phyloP scores from a whole-genome alignment of 2,329 filamentous ascomycete species.

The Diaporthe helianthi region DNA sequence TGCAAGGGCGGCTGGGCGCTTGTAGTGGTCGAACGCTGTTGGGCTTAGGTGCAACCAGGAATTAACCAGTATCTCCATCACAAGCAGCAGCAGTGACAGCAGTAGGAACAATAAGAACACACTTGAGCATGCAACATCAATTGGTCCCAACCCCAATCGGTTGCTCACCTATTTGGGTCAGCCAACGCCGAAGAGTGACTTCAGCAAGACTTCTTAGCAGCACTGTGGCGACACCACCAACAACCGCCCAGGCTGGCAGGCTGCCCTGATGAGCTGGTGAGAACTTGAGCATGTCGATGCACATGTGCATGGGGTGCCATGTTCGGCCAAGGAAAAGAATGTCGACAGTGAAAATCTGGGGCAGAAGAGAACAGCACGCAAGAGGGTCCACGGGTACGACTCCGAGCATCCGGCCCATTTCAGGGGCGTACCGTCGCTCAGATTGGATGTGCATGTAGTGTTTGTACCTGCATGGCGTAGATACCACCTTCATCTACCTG shows the following conservation, averaged over 20 bases:
- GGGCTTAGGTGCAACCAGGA: not conserved
- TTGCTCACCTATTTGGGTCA: constrained; percentile 4
- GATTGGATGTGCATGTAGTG: not conserved
- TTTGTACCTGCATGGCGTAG: not conserved
- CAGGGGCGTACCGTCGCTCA: constrained; percentile 23
- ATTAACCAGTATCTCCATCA: not conserved
- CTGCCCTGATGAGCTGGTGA: too few relatives aligned
- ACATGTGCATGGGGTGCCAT: not conserved
- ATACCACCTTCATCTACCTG: constrained; percentile 5
- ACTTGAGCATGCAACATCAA: too few relatives aligned
- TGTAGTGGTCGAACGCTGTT: not conserved
- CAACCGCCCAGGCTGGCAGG: not conserved
- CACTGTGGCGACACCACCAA: not conserved
- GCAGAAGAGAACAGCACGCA: too few relatives aligned
- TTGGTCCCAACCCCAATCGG: too few relatives aligned
- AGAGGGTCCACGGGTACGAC: too few relatives aligned
- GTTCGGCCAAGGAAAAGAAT: not conserved
- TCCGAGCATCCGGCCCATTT: not conserved
- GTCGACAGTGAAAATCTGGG: not conserved
- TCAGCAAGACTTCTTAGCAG: not conserved
- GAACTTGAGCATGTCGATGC: not conserved
- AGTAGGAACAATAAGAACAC: not conserved
- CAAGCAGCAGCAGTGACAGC: not conserved
- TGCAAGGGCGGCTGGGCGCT: not conserved
- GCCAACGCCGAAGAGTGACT: not conserved